Base-by-base conservation (phyloP, 2,329 filamentous ascomycete species). In the Geosmithia morbida region DNA sequence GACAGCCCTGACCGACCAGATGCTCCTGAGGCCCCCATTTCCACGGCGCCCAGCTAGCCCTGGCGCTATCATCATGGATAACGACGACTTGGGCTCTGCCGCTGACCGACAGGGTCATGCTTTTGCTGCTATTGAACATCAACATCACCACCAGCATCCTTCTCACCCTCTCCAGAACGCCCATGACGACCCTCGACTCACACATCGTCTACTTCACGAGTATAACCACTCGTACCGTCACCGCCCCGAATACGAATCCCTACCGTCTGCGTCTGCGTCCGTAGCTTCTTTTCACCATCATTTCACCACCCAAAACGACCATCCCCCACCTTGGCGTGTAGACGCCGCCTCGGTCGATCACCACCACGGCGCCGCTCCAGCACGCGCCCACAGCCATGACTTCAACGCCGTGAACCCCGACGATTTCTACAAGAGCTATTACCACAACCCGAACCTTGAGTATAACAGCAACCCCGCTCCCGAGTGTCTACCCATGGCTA, bases 351-450 rank as follows among this genome's bases (percentile, higher is more conserved):
- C 37, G 14, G 10, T 16, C 22, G 7, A 11, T 17, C 14, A 47
- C 46, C 20, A 47, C 46, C 13, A 43, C 22, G 18, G 18, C 20
- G 14, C 41, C 22, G 26, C 17, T 10, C 11, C 46, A 13, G 48
- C 20, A 2, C 13, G 37, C 46, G 22, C 48, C 43, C 50, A 51
- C 43, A 37, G 46, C 41, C 41, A 48, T 48, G 41, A 46, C 18
- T 43, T 29, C 20, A 44, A 41, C 33, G 51, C 66, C 56, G 58
- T 69, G 61, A 68, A 74, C 55, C 71, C 73, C 54, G 72, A 74
- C 68, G 66, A 73, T 58, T 77, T 75, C 60, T 77, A 77, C 62
- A 69, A 68, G 54, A 68, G 70, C 58, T 72, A 70, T 58, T 72
- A 71, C 56, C 64, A 64, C 55, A 61, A 60, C 55, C 56, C 61